These are phyloP conservation scores for Striga asiatica DNA, from an alignment of 257 asterid species.

Conservation along the genomic window DNA sequence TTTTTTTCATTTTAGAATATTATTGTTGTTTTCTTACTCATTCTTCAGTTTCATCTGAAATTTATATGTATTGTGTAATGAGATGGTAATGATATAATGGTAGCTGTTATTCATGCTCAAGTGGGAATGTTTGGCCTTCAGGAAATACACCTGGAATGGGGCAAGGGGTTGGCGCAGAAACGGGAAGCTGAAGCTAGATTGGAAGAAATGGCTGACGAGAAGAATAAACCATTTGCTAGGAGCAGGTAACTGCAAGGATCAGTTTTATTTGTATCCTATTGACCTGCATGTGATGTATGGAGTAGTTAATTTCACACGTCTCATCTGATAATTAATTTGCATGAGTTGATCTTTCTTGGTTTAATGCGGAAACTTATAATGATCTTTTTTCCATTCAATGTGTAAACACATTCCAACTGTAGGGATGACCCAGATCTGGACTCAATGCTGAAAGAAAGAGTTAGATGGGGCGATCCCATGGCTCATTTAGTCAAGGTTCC, in stretches of 20 bases:
- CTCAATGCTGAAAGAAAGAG: slow-evolving; percentile 65
- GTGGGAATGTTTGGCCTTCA: slow-evolving; percentile 21
- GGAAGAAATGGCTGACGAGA: slow-evolving; percentile 70
- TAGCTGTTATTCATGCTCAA: neutral
- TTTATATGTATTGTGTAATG: neutral
- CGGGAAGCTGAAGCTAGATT: slow-evolving; percentile 76
- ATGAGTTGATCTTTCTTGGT: neutral
- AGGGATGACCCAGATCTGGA: slow-evolving; percentile 96
- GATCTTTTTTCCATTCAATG: neutral
- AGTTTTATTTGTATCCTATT: neutral
- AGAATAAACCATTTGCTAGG: slow-evolving; percentile 91
- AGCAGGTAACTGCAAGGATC: slow-evolving; percentile 40
- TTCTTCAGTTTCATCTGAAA: neutral
- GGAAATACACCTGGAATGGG: slow-evolving; percentile 95
- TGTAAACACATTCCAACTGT: slow-evolving; percentile 10
- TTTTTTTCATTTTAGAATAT: too few species aligned
- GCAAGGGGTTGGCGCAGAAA: slow-evolving; percentile 85
- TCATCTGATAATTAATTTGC: neutral
- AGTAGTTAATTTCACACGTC: neutral
- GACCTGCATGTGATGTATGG: neutral
- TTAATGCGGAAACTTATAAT: neutral
- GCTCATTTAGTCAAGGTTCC: slow-evolving; percentile 84
- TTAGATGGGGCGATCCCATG: slow-evolving; percentile 54
- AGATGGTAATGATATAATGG: neutral
- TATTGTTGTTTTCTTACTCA: too few species aligned